These are phyloP conservation scores for Phaeosphaeria sp. DNA, from an alignment of 2,329 filamentous ascomycete genomes.

Conservation along the genomic window DNA sequence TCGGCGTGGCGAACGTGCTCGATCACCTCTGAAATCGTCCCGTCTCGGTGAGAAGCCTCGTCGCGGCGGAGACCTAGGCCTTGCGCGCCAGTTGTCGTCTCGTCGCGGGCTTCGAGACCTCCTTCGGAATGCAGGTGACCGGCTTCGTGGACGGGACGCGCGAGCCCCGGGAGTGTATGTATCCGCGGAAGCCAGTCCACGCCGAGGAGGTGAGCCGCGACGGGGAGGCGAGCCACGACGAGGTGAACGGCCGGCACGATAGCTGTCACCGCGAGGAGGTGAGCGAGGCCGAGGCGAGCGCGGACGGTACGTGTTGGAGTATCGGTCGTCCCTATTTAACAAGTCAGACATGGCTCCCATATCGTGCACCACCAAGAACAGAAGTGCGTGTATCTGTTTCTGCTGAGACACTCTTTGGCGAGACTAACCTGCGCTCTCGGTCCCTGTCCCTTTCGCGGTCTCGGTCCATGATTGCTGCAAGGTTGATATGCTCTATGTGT, in stretches of 20 bases:
- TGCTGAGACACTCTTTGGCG: constrained; percentile 20
- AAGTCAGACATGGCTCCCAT: constrained; percentile 15
- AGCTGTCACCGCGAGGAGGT: constrained; percentile 45
- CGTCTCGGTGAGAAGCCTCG: constrained; percentile 49
- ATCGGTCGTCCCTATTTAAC: constrained; percentile 41
- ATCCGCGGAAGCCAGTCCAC: constrained; percentile 46
- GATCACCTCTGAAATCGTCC: constrained; percentile 47
- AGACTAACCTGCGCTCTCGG: constrained; percentile 53
- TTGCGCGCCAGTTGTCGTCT: constrained; percentile 52
- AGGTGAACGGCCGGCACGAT: constrained; percentile 43
- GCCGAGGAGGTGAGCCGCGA: constrained; percentile 37
- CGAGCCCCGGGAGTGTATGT: constrained; percentile 49
- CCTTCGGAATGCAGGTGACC: constrained; percentile 48
- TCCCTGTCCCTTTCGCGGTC: constrained; percentile 52
- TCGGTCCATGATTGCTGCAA: constrained; percentile 38
- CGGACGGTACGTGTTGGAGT: constrained; percentile 47
- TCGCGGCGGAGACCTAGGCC: constrained; percentile 58
- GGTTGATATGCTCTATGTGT: background rate
- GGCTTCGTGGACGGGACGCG: constrained; percentile 45
- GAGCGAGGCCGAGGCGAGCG: constrained; percentile 41
- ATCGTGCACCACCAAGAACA: background rate
- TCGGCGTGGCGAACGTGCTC: constrained; percentile 49
- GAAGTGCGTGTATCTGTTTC: constrained; percentile 2
- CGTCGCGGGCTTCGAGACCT: constrained; percentile 50
- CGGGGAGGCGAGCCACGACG: constrained; percentile 38